A percentile compares a stretch with the other conserved stretches of the same genome.
These are phyloP conservation scores for Aplosporella prunicola DNA, from an alignment of 2,329 filamentous ascomycete species.

Conservation along the genomic window DNA sequence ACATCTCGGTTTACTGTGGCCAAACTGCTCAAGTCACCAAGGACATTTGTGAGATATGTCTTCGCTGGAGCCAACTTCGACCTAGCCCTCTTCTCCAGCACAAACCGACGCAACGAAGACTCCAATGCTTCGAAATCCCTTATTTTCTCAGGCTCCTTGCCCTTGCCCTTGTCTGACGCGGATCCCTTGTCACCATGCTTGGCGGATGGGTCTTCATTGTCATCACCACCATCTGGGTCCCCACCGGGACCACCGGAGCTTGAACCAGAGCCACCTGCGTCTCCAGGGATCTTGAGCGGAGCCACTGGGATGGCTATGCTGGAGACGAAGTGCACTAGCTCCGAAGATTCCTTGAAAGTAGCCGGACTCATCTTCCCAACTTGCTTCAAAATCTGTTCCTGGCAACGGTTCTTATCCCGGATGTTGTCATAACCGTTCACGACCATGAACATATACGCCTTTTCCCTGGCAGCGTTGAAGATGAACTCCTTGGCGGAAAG, in stretches of 20 bases:
- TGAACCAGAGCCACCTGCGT: constrained; percentile 38
- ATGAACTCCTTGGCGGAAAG: constrained; percentile 98
- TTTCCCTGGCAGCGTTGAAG: constrained; percentile 87
- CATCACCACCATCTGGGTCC: constrained; percentile 31
- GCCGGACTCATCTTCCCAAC: constrained; percentile 78
- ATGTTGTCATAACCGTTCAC: constrained; percentile 97
- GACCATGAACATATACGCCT: constrained; percentile 98
- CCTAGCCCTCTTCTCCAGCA: constrained; percentile 86
- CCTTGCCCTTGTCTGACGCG: constrained; percentile 56
- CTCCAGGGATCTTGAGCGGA: constrained; percentile 48
- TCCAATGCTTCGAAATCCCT: constrained; percentile 86
- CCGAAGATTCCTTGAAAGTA: constrained; percentile 83
- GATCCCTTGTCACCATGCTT: constrained; percentile 41
- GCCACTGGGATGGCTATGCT: constrained; percentile 84
- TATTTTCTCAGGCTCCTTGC: constrained; percentile 65
- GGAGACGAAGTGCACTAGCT: constrained; percentile 95
- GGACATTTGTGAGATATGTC: constrained; percentile 88
- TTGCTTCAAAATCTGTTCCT: constrained; percentile 89
- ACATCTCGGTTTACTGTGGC: constrained; percentile 83
- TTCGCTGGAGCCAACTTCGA: constrained; percentile 94
- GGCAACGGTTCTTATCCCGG: constrained; percentile 78
- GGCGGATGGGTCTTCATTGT: constrained; percentile 46
- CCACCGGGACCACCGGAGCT: constrained; percentile 20
- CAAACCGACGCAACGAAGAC: constrained; percentile 79
- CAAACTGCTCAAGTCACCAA: constrained; percentile 75